A percentile compares a stretch with the other conserved stretches of the same genome.
Evolutionary conservation across 2,329 filamentous ascomycete genomes (phyloP).

Genomic region (Venturiaceae sp.): DNA sequence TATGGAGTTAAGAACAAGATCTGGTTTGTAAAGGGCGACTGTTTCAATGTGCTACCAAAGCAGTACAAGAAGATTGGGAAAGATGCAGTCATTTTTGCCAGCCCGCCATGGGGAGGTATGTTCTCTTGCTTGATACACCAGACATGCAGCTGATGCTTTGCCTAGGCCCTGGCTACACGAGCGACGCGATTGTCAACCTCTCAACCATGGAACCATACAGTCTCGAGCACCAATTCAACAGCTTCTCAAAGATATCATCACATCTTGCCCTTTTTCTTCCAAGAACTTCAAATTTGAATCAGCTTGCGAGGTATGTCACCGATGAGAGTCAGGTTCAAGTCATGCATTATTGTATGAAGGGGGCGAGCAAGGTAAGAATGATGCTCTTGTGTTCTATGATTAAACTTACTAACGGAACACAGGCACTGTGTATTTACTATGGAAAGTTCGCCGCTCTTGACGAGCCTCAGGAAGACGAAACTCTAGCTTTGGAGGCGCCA

Average conservation of each 20-base stretch:
- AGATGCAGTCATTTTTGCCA: slow-evolving; percentile 56
- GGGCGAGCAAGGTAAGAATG: slow-evolving; percentile 65
- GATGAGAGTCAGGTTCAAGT: slow-evolving; percentile 54
- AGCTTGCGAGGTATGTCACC: slow-evolving; percentile 52
- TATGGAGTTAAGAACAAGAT: slow-evolving; percentile 74
- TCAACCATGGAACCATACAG: slow-evolving; percentile 83
- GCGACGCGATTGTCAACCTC: slow-evolving; percentile 68
- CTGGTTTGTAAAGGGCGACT: slow-evolving; percentile 80
- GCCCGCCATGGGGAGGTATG: slow-evolving; percentile 65
- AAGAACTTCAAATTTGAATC: slow-evolving; percentile 70
- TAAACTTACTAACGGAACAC: slow-evolving; percentile 9
- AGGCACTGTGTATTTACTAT: slow-evolving; percentile 50
- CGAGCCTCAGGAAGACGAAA: not conserved
- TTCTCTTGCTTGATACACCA: slow-evolving; percentile 3
- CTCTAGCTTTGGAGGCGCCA: not conserved
- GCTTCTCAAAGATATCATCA: slow-evolving; percentile 44
- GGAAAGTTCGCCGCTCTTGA: slow-evolving; percentile 32
- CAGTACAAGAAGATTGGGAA: slow-evolving; percentile 37
- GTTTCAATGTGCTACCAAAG: slow-evolving; percentile 60
- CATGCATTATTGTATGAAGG: slow-evolving; percentile 84
- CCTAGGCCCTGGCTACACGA: slow-evolving; percentile 53
- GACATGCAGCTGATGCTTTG: not conserved
- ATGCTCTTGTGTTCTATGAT: not conserved
- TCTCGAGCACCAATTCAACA: slow-evolving; percentile 50
- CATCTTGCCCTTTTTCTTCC: slow-evolving; percentile 72